Evolutionary conservation across 352 stramenopile species (phyloP), one percentile per base, ranked within the genome.

Genomic region (Phytophthora tentaculata): DNA sequence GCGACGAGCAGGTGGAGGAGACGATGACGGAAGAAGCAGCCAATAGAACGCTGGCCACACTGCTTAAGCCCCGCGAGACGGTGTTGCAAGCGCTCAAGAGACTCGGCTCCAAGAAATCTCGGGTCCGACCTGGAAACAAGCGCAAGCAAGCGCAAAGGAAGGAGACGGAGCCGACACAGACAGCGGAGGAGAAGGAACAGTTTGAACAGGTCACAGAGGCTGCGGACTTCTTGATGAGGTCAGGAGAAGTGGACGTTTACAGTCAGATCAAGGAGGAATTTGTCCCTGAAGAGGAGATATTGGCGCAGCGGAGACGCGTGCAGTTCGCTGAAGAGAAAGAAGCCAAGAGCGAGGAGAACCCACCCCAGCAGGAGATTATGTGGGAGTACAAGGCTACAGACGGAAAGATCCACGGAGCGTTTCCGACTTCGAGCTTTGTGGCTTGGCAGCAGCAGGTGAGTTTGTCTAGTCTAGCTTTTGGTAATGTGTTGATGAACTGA

Each of bases 221-320:
- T 0, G 85, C 88, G 0, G 88, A 94, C 55, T 94, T 87, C 57
- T 69, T 96, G 24, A 83, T 96, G 81, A 82, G 86, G 10, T 74
- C 72, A 26, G 88, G 88, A 37, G 81, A 94, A 43, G 83, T 91
- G 29, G 88, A 96, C 16, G 84, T 94, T 2, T 96, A 96, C 62
- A 84, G 76, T 41, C 81, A 91, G 50, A 90, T 91, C 24, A 91
- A 88, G 39, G 88, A 96, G 55, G 86, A 96, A 60, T 93, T 96
- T 47, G 60, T 94, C 1, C 69, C 69, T 14, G 80, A 96, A 23
- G 72, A 90, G 16, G 76, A 89, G 35, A 57, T 90, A 12, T 28
- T 91, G 35, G 74, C 69, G 0, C 74, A 91, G 56, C 68, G 81
- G 1, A 71, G 71, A 74, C 64, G 68, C 20, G 69, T 79, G 55